Evolutionary conservation across 805 yeast species (phyloP), one percentile per base, ranked within the genome.

Genomic region (Kodamaea kaohsiungensis): DNA sequence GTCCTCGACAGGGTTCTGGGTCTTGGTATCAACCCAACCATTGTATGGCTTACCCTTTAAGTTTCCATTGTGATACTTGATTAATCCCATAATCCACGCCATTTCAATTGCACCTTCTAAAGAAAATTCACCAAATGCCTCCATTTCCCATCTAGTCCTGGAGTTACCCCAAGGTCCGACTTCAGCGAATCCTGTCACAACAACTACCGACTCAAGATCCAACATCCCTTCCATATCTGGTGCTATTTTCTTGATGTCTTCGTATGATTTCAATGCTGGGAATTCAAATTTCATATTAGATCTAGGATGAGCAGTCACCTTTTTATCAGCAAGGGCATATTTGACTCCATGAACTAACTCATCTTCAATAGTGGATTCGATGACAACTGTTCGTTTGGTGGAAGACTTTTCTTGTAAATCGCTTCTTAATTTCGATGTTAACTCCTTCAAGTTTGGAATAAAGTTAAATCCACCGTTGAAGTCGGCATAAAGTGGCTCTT

Each of bases 101-200:
- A 95, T 92, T 79, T 95, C 99, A 69, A 95, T 88, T 68, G 97
- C 88, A 68, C 99, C 99, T 77, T 95, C 99, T 64, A 95, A 79
- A 8, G 98, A 92, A 76, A 95, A 95, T 69, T 89, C 91, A 66
- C 99, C 99, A 57, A 72, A 62, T 46, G 98, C 91, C 78, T 95
- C 99, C 96, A 95, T 95, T 76, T 95, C 98, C 99, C 99, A 95
- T 82, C 99, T 86, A 53, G 99, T 95, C 83, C 98, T 89, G 40
- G 99, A 77, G 71, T 92, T 91, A 84, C 99, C 99, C 97, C 98
- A 96, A 67, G 99, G 99, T 69, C 98, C 96, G 63, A 95, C 98
- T 78, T 95, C 99, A 60, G 97, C 80, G 79, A 93, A 95, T 76
- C 99, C 99, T 47, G 99, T 93, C 56, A 95, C 93, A 59, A 95